Conservation (phyloP, 2,329 filamentous ascomycete genomes). For the Daldinia sp. region DNA sequence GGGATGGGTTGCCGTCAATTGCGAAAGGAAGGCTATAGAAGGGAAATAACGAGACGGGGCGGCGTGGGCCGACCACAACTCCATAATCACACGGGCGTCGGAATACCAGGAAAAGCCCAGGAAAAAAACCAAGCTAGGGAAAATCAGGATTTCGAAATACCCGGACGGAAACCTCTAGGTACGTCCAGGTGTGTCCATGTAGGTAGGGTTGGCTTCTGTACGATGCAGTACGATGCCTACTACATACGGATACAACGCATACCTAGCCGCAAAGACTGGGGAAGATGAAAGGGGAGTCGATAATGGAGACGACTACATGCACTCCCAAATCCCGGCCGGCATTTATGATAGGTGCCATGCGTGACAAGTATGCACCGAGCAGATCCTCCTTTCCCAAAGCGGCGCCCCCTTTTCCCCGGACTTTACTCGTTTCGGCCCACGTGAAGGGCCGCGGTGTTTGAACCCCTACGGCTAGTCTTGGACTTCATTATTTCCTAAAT, state of each 20-base stretch:
- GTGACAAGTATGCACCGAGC: slow-evolving; percentile 22
- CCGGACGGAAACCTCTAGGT: not conserved
- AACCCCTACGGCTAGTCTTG: slow-evolving; percentile 1
- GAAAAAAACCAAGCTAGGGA: not conserved
- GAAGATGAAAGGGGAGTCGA: slow-evolving; percentile 3
- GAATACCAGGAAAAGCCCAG: not conserved
- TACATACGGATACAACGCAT: slow-evolving; percentile 3
- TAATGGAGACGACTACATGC: slow-evolving; percentile 2
- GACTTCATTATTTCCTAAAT: not conserved
- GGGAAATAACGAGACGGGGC: slow-evolving; percentile 8
- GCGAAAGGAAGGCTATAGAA: slow-evolving; percentile 3
- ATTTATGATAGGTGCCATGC: slow-evolving; percentile 34
- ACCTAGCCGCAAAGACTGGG: slow-evolving; percentile 22
- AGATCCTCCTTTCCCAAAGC: slow-evolving; percentile 32
- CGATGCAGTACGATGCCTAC: slow-evolving; percentile 1
- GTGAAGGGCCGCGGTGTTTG: slow-evolving; percentile 25
- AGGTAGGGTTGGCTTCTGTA: not conserved
- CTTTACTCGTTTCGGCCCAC: slow-evolving; percentile 7
- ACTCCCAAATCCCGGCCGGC: slow-evolving; percentile 38
- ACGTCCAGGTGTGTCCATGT: not conserved
- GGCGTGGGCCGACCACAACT: slow-evolving; percentile 32
- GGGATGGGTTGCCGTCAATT: slow-evolving; percentile 18
- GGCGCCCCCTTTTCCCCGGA: slow-evolving; percentile 19
- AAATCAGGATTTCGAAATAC: slow-evolving; percentile 2
- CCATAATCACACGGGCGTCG: slow-evolving; percentile 20